A percentile compares a stretch with the other conserved stretches of the same genome.
Conservation (phyloP, 23 red algal species). For the Gracilaria vermiculophylla region DNA sequence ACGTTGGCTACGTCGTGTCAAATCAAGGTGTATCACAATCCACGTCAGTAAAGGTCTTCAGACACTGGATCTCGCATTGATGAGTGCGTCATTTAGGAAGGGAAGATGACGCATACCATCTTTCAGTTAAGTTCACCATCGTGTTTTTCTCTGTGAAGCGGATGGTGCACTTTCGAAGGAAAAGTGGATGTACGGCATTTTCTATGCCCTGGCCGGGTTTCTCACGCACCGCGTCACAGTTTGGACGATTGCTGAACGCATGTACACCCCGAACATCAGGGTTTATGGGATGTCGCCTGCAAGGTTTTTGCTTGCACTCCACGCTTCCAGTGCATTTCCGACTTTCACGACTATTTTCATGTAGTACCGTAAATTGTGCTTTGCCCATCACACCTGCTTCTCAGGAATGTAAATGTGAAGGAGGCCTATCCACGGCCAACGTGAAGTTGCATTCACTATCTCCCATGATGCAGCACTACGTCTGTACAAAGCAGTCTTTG, state of each 20-base stretch:
- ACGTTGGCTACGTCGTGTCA: too few relatives aligned
- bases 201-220: background rate
- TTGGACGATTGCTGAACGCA: background rate
- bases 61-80: too few relatives aligned
- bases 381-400: background rate
- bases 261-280: too few relatives aligned
- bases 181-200: background rate
- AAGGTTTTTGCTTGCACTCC: background rate
- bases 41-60: too few relatives aligned
- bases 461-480: conserved; percentile 89
- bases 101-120: too few relatives aligned
- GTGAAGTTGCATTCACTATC: conserved; percentile 38
- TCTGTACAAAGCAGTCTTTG: conserved; percentile 46
- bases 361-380: background rate
- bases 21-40: too few relatives aligned
- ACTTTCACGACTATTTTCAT: background rate
- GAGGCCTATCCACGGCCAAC: conserved; percentile 11
- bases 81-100: too few relatives aligned
- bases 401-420: background rate
- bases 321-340: background rate
- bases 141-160: too few relatives aligned
- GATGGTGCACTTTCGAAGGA: too few relatives aligned
- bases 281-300: background rate
- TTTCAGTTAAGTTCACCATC: too few relatives aligned
- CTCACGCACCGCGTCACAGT: background rate